Evolutionary conservation across 371 early-diverging fungal genomes (phyloP).

Genomic region (Circinella minor): DNA sequence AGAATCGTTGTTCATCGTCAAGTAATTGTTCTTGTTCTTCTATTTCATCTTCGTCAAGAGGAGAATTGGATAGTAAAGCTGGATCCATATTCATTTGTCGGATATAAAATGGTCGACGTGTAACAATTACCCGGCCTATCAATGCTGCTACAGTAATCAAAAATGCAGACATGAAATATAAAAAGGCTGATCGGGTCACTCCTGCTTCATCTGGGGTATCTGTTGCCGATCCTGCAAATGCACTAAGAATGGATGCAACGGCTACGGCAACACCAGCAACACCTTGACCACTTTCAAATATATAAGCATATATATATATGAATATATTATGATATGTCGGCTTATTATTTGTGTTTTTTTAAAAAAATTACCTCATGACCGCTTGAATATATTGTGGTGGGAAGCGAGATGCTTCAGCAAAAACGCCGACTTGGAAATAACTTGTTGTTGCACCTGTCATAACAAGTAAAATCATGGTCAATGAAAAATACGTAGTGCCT

Average conservation of each 20-base stretch:
- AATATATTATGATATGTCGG: neutral
- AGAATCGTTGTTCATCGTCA: constrained; percentile 18
- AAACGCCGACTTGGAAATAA: constrained; percentile 70
- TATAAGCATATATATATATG: neutral
- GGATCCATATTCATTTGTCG: constrained; percentile 42
- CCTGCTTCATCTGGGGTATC: constrained; percentile 37
- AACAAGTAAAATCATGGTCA: constrained; percentile 60
- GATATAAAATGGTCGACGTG: constrained; percentile 54
- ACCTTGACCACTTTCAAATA: constrained; percentile 54
- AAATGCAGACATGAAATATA: constrained; percentile 63
- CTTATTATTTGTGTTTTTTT: neutral
- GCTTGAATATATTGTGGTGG: constrained; percentile 76
- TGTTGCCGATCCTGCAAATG: constrained; percentile 37
- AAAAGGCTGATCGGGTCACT: constrained; percentile 54
- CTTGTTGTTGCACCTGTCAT: constrained; percentile 69
- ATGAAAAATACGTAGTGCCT: constrained; percentile 61
- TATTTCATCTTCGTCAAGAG: constrained; percentile 12
- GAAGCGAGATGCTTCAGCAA: constrained; percentile 77
- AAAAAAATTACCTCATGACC: constrained; percentile 63
- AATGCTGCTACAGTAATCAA: constrained; percentile 52
- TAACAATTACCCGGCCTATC: constrained; percentile 47
- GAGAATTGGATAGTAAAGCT: constrained; percentile 9
- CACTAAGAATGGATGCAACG: constrained; percentile 57
- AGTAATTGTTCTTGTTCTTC: constrained; percentile 12
- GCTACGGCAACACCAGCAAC: constrained; percentile 69